These are phyloP conservation scores for Xylaria scruposa DNA, from an alignment of 495 filamentous ascomycete species.

Conservation along the genomic window DNA sequence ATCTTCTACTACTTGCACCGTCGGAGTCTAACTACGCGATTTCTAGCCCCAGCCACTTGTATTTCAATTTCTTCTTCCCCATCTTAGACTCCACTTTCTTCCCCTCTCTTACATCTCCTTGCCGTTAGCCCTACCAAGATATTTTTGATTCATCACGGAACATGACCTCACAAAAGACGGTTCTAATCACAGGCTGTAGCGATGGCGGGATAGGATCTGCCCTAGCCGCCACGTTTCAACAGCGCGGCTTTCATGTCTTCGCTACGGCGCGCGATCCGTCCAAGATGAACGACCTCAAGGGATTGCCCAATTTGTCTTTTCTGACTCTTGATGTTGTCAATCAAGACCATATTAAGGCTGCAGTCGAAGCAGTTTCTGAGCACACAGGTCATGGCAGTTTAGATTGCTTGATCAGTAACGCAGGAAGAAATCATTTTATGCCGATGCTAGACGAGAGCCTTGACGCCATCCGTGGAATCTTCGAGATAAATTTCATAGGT, in stretches of 20 bases:
- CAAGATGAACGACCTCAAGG: constrained; percentile 36
- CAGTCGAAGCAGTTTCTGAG: constrained; percentile 28
- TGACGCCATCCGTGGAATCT: constrained; percentile 38
- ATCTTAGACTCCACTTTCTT: no score
- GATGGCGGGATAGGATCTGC: constrained; percentile 52
- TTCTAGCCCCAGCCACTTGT: no score
- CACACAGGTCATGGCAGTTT: constrained; percentile 45
- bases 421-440: constrained; percentile 41
- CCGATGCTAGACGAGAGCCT: constrained; percentile 38
- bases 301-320: constrained; percentile 37
- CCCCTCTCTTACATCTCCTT: no score
- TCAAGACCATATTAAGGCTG: constrained; percentile 23
- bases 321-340: constrained; percentile 37
- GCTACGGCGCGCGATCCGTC: constrained; percentile 47
- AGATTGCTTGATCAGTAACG: constrained; percentile 54
- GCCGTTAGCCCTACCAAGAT: no score
- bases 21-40: no score
- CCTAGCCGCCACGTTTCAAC: constrained; percentile 47
- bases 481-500: constrained; percentile 50
- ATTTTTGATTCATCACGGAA: background rate
- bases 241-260: constrained; percentile 47
- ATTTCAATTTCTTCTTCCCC: no score
- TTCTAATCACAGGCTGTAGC: constrained; percentile 55
- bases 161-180: constrained; percentile 26
- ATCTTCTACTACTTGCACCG: no score